Percentiles rank a stretch among this genome's conserved stretches.
These are phyloP conservation scores for Boletellus sp. DNA, from an alignment of 768 basidiomycete genomes.

Conservation along the genomic window DNA sequence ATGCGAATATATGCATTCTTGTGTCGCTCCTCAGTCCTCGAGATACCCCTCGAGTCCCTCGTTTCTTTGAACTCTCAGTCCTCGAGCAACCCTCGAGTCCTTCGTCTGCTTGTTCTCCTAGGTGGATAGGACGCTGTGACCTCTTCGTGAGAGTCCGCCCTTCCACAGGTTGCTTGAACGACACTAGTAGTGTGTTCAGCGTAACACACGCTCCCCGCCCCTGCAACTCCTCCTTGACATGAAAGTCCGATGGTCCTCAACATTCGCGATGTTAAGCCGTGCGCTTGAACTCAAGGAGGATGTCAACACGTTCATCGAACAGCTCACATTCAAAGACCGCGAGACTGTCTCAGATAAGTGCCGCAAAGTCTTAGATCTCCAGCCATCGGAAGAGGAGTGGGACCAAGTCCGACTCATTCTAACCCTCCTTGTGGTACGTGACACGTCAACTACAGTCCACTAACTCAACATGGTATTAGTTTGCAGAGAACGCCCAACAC, in stretches of 20 bases:
- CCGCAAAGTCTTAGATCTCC: not conserved
- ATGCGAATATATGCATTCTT: no score
- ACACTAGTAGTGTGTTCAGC: no score
- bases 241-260: conserved; percentile 7
- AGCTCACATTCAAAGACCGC: not conserved
- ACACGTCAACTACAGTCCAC: not conserved
- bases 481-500: conserved; percentile 7
- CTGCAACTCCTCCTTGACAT: conserved; percentile 4
- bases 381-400: not conserved
- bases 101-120: no score
- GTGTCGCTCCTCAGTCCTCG: no score
- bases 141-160: no score
- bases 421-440: not conserved
- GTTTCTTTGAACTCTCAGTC: no score
- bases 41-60: no score
- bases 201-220: not conserved
- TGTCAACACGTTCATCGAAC: not conserved
- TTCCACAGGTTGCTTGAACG: no score
- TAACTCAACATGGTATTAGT: not conserved
- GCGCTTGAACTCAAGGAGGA: no score
- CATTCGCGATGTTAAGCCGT: conserved; percentile 3
- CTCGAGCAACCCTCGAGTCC: no score
- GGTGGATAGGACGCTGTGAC: no score
- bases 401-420: not conserved
- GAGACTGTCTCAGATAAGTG: not conserved